Percentiles rank a stretch among this genome's conserved stretches.
phyloP scores from a whole-genome alignment of 1,139 yeast species.

The Debaryomyces nepalensis region DNA sequence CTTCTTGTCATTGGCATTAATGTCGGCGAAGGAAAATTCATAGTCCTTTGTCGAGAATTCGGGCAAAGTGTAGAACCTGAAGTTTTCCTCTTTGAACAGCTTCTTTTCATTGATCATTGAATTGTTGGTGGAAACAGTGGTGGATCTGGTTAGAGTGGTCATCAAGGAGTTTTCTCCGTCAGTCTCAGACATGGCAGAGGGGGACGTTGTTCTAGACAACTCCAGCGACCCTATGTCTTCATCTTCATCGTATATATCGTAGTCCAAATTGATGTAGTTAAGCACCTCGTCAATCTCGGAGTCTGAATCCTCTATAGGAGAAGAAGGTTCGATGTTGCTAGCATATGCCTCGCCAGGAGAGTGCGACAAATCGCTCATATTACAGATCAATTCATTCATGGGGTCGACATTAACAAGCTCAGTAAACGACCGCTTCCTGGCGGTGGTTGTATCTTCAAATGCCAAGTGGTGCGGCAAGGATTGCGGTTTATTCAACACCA shows the following conservation, averaged over 20 bases:
- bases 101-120: conserved; percentile 22
- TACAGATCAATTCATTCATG: conserved; percentile 32
- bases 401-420: conserved; percentile 28
- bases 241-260: conserved; percentile 31
- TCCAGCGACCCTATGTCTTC: conserved; percentile 35
- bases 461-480: conserved; percentile 13
- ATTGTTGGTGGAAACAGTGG: conserved; percentile 45
- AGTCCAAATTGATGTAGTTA: conserved; percentile 24
- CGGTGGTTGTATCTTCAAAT: conserved; percentile 15
- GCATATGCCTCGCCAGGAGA: conserved; percentile 14
- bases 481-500: conserved; percentile 31
- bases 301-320: conserved; percentile 21
- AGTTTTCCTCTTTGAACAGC: conserved; percentile 14
- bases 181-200: conserved; percentile 33
- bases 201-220: conserved; percentile 47
- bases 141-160: conserved; percentile 48
- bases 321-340: conserved; percentile 12
- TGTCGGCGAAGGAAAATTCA: conserved; percentile 26
- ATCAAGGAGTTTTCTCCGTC: conserved; percentile 44
- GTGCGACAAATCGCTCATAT: conserved; percentile 35
- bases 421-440: conserved; percentile 35
- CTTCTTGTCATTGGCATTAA: conserved; percentile 20
- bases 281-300: conserved; percentile 25
- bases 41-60: conserved; percentile 24
- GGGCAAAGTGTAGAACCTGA: conserved; percentile 36